These are phyloP conservation scores for Sapria himalayana DNA, from an alignment of 345 rosid species.

Conservation along the genomic window DNA sequence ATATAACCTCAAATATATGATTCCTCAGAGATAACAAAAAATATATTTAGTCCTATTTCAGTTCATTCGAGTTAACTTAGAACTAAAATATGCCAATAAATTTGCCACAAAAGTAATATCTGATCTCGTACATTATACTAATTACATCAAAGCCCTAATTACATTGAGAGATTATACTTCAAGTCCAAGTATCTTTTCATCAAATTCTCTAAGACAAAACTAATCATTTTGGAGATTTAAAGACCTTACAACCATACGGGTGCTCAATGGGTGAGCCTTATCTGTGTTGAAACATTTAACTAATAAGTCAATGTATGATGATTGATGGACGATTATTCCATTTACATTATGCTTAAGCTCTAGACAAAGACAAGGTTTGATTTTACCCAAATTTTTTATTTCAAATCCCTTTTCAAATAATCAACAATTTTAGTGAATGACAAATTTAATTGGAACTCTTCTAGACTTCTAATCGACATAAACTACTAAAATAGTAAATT, in stretches of 20 bases:
- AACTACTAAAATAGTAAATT: background rate
- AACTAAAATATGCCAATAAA: background rate
- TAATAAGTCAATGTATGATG: no score
- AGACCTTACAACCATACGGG: background rate
- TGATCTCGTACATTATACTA: background rate
- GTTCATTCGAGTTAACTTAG: no score
- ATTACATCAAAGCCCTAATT: background rate
- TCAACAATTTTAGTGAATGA: background rate
- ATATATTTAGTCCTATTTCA: conserved; percentile 1
- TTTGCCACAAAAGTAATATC: background rate
- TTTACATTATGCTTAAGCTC: background rate
- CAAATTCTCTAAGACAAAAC: background rate
- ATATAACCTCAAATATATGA: no score
- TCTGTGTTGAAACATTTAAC: background rate
- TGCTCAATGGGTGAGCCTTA: background rate
- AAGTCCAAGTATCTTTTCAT: background rate
- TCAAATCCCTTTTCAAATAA: background rate
- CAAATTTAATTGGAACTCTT: background rate
- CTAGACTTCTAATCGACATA: background rate
- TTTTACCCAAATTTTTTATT: no score
- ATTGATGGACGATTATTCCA: background rate
- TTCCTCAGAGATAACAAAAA: background rate
- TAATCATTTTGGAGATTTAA: background rate
- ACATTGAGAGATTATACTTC: background rate
- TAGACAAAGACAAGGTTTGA: background rate